Conservation (phyloP, 2,329 filamentous ascomycete genomes). For the Magnaporthiopsis rhizophila region DNA sequence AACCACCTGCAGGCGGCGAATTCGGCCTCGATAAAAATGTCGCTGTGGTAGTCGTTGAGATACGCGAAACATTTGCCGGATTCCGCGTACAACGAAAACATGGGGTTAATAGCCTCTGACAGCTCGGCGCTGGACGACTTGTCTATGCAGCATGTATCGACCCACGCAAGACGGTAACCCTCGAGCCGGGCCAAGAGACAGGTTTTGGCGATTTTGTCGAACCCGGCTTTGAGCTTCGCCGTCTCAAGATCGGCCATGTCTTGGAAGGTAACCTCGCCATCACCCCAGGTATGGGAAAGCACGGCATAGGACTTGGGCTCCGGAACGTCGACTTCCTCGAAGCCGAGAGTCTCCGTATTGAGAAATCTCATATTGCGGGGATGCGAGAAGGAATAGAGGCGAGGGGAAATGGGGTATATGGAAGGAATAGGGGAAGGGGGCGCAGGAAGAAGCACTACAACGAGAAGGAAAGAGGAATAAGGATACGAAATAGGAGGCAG, state of each 20-base stretch:
- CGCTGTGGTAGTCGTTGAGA: conserved; percentile 12
- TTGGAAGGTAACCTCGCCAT: conserved; percentile 9
- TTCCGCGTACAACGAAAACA: conserved; percentile 16
- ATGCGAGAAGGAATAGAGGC: no score
- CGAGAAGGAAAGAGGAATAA: no score
- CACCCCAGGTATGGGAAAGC: conserved; percentile 13
- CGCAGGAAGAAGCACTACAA: no score
- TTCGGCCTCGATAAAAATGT: not conserved
- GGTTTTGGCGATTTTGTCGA: conserved; percentile 7
- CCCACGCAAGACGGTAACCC: conserved; percentile 11
- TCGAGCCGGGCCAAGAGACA: not conserved
- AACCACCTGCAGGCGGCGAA: conserved; percentile 13
- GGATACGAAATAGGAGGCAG: no score
- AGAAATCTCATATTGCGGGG: conserved; percentile 7
- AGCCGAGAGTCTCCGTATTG: conserved; percentile 1
- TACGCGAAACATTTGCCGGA: conserved; percentile 15
- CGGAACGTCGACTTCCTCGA: conserved; percentile 8
- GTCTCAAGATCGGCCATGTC: conserved; percentile 13
- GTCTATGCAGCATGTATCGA: conserved; percentile 21
- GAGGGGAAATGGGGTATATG: no score
- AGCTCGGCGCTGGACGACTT: conserved; percentile 19
- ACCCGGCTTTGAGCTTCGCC: conserved; percentile 11
- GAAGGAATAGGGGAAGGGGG: no score
- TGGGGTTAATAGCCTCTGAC: conserved; percentile 15
- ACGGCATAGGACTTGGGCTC: conserved; percentile 12